Evolutionary conservation across 208 protist genomes (phyloP).

Genomic region (Leishmania tropica): DNA sequence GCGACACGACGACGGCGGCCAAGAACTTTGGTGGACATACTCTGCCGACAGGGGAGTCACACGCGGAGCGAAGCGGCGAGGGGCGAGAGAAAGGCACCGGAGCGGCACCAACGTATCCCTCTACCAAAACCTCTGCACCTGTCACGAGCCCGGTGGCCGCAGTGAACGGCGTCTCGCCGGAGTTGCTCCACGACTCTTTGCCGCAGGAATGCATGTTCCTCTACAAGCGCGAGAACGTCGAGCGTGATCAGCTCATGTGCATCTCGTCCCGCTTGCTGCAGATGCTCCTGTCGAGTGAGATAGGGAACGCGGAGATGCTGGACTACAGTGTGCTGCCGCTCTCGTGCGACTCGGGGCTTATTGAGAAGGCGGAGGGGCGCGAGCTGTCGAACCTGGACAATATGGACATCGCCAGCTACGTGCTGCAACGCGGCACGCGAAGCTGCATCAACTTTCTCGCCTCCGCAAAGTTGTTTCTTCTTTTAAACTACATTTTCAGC

Average conservation of each 20-base stretch:
- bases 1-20: not conserved
- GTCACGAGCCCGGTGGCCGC: not conserved
- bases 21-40: not conserved
- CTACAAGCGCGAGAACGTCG: conserved; percentile 77
- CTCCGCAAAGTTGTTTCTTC: conserved; percentile 83
- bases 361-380: conserved; percentile 67
- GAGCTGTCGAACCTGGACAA: conserved; percentile 40
- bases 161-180: not conserved
- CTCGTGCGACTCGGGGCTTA: conserved; percentile 55
- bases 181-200: not conserved
- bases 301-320: conserved; percentile 50
- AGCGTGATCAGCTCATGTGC: conserved; percentile 86
- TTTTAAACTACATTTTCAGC: conserved; percentile 86
- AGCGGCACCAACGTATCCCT: no score
- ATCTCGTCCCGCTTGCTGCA: conserved; percentile 61
- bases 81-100: not conserved
- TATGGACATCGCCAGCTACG: conserved; percentile 41
- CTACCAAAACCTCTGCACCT: not conserved
- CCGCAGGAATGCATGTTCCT: conserved; percentile 46
- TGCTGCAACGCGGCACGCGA: conserved; percentile 24
- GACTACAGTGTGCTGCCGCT: conserved; percentile 77
- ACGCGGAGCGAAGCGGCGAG: not conserved
- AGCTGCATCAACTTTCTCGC: conserved; percentile 54
- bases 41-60: not conserved
- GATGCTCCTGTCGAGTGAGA: conserved; percentile 49